These are phyloP conservation scores for Penicillium sp. DNA, from an alignment of 2,329 filamentous ascomycete genomes.

Conservation along the genomic window DNA sequence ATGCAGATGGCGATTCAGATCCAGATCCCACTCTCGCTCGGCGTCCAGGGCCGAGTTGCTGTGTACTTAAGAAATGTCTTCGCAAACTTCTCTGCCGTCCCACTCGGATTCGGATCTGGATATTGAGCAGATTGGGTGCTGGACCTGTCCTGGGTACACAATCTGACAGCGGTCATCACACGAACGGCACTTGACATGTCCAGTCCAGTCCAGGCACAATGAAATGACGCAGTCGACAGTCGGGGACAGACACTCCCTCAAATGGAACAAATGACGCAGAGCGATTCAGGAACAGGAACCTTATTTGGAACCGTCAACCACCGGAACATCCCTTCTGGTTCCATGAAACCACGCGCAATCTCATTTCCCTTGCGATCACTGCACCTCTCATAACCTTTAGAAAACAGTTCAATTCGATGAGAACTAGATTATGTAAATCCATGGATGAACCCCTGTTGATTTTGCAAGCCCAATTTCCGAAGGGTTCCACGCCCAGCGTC, in stretches of 20 bases:
- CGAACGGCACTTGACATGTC: background rate
- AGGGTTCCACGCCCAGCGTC: background rate
- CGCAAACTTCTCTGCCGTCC: background rate
- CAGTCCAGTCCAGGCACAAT: no score
- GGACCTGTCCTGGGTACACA: background rate
- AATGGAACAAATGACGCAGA: background rate
- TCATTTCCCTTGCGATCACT: background rate
- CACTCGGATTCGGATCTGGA: background rate
- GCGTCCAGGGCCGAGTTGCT: background rate
- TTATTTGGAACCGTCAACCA: no score
- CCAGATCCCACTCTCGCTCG: background rate
- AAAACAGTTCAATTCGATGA: background rate
- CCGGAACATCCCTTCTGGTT: background rate
- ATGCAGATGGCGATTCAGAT: background rate
- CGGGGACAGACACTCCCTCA: no score
- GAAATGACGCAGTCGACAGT: no score
- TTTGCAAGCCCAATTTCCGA: constrained; percentile 1
- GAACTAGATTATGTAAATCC: background rate
- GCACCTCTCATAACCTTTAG: background rate
- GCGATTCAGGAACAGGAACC: background rate
- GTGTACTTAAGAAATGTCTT: background rate
- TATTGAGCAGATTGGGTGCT: background rate
- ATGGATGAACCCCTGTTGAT: background rate
- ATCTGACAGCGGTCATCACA: background rate
- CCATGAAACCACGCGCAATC: background rate